These are phyloP conservation scores for Volvariella volvacea DNA, from an alignment of 1,284 basidiomycete species.

Conservation along the genomic window DNA sequence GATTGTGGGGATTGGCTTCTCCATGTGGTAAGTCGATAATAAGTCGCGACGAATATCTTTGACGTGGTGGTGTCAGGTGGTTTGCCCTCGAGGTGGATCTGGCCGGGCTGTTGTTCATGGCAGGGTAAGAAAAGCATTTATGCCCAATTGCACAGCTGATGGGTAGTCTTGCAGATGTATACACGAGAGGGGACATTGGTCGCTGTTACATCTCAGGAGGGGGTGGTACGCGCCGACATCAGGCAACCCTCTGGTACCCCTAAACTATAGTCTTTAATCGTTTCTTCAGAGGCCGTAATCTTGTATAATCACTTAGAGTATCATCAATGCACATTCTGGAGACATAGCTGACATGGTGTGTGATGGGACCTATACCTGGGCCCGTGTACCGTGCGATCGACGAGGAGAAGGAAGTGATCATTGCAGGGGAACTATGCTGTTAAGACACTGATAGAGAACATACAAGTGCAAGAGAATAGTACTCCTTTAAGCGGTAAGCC, in stretches of 20 bases:
- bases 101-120: slow-evolving; percentile 76
- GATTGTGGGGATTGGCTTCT: slow-evolving; percentile 77
- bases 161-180: slow-evolving; percentile 55
- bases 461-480: too few relatives aligned
- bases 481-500: too few relatives aligned
- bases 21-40: slow-evolving; percentile 53
- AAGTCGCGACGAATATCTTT: neutral
- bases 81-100: slow-evolving; percentile 58
- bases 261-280: slow-evolving; percentile 24
- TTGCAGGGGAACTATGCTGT: too few relatives aligned
- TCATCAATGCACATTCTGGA: too few relatives aligned
- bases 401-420: too few relatives aligned
- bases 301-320: too few relatives aligned
- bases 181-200: slow-evolving; percentile 64
- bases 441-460: too few relatives aligned
- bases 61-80: slow-evolving; percentile 37
- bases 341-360: too few relatives aligned
- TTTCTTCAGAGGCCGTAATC: too few relatives aligned
- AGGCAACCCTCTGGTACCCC: slow-evolving; percentile 27
- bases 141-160: slow-evolving; percentile 6
- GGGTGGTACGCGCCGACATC: slow-evolving; percentile 60
- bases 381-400: too few relatives aligned
- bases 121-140: slow-evolving; percentile 36
- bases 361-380: too few relatives aligned
- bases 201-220: slow-evolving; percentile 81